phyloP scores from a whole-genome alignment of 106 monocot genomes.

The Gastrodia elata region DNA sequence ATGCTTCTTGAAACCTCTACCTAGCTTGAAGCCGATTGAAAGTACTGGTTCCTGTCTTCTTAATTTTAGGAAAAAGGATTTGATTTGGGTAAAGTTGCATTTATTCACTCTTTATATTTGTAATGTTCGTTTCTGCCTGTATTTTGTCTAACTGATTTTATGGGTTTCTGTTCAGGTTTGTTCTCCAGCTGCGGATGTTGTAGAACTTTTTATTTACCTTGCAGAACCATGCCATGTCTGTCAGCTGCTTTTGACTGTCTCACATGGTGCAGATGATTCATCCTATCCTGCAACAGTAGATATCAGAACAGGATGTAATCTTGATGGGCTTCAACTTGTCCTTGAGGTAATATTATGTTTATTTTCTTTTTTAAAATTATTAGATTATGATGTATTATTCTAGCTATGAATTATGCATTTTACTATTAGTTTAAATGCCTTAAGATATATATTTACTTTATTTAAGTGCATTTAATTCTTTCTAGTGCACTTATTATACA shows the following conservation, averaged over 20 bases:
- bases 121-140: not conserved
- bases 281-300: constrained; percentile 80
- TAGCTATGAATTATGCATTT: not conserved
- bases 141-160: not conserved
- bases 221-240: constrained; percentile 93
- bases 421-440: not conserved
- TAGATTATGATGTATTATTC: not conserved
- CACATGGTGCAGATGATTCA: constrained; percentile 82
- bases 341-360: constrained; percentile 60
- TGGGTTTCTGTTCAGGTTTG: constrained; percentile 56
- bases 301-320: constrained; percentile 67
- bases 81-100: constrained; percentile 63
- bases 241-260: constrained; percentile 85
- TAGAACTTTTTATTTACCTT: constrained; percentile 96
- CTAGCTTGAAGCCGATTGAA: constrained; percentile 33
- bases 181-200: constrained; percentile 73
- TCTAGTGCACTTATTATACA: not conserved
- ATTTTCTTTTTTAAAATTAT: not conserved
- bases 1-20: constrained; percentile 78
- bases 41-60: constrained; percentile 74
- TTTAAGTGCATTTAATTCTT: not conserved
- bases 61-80: constrained; percentile 79
- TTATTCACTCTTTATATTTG: constrained; percentile 8
- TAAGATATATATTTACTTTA: not conserved
- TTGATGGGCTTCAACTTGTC: constrained; percentile 84